Conservation (phyloP, 208 protist species). For the Crithidia brevicula region DNA sequence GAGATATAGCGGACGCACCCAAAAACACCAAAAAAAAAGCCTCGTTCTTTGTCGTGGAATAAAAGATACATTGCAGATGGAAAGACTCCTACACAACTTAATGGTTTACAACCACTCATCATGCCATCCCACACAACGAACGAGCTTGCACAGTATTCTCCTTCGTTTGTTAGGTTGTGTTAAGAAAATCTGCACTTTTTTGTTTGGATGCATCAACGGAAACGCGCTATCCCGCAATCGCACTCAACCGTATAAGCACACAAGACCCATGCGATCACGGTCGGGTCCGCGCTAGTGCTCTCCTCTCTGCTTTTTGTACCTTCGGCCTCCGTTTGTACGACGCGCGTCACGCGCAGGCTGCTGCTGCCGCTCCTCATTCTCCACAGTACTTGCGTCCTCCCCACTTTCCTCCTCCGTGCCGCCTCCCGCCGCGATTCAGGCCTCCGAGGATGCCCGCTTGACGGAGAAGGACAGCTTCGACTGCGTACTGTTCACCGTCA, state of each 20-base stretch:
- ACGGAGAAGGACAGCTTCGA: constrained; percentile 65
- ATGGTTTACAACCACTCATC: constrained; percentile 14
- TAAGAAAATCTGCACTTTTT: too few relatives aligned
- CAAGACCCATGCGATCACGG: neutral
- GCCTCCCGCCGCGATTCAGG: constrained; percentile 13
- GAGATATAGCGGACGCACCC: too few relatives aligned
- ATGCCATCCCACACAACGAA: neutral
- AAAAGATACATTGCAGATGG: constrained; percentile 15
- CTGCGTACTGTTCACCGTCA: constrained; percentile 44
- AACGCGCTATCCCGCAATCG: too few relatives aligned
- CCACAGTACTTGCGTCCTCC: neutral
- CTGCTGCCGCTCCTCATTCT: neutral
- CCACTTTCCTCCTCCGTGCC: neutral
- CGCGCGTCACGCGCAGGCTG: neutral
- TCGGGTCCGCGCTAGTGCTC: constrained; percentile 1
- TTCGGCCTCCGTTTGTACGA: neutral
- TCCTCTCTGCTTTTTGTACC: constrained; percentile 9
- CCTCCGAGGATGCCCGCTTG: constrained; percentile 38
- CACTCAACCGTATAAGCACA: too few relatives aligned
- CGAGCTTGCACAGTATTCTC: too few relatives aligned
- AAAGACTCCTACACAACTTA: neutral
- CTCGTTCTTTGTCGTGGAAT: neutral
- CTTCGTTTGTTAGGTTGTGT: too few relatives aligned
- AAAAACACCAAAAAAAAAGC: constrained; percentile 22
- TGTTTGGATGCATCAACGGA: too few relatives aligned